phyloP scores from a whole-genome alignment of 306 rosid species.

The Dalbergia oliveri region DNA sequence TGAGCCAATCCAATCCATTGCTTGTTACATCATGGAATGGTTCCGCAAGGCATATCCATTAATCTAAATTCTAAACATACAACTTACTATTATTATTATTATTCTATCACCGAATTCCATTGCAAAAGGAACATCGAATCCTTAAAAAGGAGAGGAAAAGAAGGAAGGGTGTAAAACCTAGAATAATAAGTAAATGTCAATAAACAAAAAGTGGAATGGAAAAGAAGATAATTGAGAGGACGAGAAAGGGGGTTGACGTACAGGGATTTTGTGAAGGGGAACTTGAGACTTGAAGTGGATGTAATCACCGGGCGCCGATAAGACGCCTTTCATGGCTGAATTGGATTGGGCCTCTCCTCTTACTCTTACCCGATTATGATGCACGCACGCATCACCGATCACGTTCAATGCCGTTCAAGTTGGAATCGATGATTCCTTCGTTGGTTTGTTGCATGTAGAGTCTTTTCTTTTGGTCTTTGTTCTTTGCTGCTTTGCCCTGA shows the following conservation, averaged over 20 bases:
- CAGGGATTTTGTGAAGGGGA: slow-evolving; percentile 98
- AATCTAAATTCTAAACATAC: not conserved
- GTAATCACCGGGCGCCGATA: slow-evolving; percentile 99
- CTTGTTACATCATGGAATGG: not conserved
- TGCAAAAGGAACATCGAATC: not conserved
- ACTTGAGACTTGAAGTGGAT: slow-evolving; percentile 98
- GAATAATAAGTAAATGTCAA: not conserved
- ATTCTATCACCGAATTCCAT: not conserved
- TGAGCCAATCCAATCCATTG: not conserved
- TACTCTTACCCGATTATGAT: not conserved
- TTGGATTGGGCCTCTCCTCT: slow-evolving; percentile 18
- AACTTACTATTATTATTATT: too few relatives aligned
- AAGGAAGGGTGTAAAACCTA: slow-evolving; percentile 24
- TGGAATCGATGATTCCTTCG: too few relatives aligned
- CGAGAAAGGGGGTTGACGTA: slow-evolving; percentile 47
- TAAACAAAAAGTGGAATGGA: not conserved
- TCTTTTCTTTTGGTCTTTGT: too few relatives aligned
- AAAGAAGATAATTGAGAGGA: not conserved
- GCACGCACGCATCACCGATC: not conserved
- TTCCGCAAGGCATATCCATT: not conserved
- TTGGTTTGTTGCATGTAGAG: not conserved
- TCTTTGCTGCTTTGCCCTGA: not conserved
- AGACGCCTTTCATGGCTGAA: slow-evolving; percentile 85
- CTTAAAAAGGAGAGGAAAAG: not conserved
- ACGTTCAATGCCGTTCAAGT: not conserved